Conservation (phyloP, 2,329 filamentous ascomycete species). For the Seiridium unicorne region DNA sequence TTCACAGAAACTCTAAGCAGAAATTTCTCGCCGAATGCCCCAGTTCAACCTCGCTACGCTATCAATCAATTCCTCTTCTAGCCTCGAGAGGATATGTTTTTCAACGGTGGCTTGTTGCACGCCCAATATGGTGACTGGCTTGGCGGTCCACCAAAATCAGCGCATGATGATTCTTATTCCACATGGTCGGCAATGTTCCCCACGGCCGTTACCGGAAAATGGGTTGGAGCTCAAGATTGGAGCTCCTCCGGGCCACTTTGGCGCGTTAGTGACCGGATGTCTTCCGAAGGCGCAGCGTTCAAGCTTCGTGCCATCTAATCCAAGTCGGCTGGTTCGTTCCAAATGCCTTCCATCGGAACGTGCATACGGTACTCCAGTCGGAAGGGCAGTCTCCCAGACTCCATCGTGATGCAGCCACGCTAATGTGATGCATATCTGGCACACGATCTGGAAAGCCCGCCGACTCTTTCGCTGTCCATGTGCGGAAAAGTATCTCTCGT, state of each 20-base stretch:
- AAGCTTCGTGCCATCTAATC: neutral
- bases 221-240: neutral
- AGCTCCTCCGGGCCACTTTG: neutral
- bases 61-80: neutral
- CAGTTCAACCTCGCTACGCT: too few species aligned
- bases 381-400: too few species aligned
- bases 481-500: neutral
- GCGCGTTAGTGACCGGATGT: neutral
- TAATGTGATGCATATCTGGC: neutral
- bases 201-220: slow-evolving; percentile 1
- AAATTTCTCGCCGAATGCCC: too few species aligned
- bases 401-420: neutral
- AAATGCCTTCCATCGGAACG: neutral
- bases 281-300: neutral
- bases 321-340: neutral
- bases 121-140: neutral
- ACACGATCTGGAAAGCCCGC: neutral
- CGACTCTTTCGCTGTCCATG: neutral
- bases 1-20: too few species aligned
- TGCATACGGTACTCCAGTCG: neutral
- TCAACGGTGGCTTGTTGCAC: neutral
- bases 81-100: neutral
- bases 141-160: neutral
- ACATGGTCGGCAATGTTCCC: neutral
- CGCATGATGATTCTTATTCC: neutral